These are phyloP conservation scores for Botrytis galanthina DNA, from an alignment of 2,329 filamentous ascomycete genomes.

Conservation along the genomic window DNA sequence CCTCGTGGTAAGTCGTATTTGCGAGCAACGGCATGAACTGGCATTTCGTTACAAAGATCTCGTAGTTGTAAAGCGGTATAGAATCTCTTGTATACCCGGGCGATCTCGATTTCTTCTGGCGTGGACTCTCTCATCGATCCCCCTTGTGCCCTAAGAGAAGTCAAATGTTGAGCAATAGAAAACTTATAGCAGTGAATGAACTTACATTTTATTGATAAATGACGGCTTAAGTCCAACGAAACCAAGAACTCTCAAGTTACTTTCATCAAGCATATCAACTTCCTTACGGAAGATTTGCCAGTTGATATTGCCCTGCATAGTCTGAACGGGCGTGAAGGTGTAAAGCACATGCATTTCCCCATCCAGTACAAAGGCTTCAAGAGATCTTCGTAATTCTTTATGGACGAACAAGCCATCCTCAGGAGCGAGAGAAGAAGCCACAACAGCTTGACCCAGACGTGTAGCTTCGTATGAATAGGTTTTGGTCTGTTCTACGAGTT, in stretches of 20 bases:
- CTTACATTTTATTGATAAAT: slow-evolving; percentile 64
- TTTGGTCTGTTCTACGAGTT: slow-evolving; percentile 53
- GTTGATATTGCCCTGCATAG: slow-evolving; percentile 56
- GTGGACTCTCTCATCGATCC: slow-evolving; percentile 62
- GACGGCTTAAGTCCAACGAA: slow-evolving; percentile 68
- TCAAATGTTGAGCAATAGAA: not conserved
- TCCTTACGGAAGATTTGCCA: slow-evolving; percentile 72
- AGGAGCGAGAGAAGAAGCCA: slow-evolving; percentile 69
- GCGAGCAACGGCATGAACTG: slow-evolving; percentile 64
- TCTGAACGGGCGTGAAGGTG: slow-evolving; percentile 71
- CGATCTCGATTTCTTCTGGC: slow-evolving; percentile 56
- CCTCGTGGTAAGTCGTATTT: slow-evolving; percentile 72
- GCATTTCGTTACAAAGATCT: slow-evolving; percentile 74
- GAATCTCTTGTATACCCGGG: slow-evolving; percentile 67
- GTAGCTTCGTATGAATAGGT: slow-evolving; percentile 59
- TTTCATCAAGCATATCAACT: slow-evolving; percentile 68
- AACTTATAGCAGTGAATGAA: slow-evolving; percentile 19
- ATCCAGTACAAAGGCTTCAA: slow-evolving; percentile 75
- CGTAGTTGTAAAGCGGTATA: slow-evolving; percentile 76
- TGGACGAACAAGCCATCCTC: slow-evolving; percentile 74
- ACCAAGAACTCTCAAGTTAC: slow-evolving; percentile 64
- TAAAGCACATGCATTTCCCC: slow-evolving; percentile 79
- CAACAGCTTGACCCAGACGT: slow-evolving; percentile 65
- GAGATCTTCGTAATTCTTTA: slow-evolving; percentile 63
- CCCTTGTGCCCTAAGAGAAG: slow-evolving; percentile 59